Base-by-base conservation (phyloP, 2,329 filamentous ascomycete species). In the Sporothrix pseudoabietina region DNA sequence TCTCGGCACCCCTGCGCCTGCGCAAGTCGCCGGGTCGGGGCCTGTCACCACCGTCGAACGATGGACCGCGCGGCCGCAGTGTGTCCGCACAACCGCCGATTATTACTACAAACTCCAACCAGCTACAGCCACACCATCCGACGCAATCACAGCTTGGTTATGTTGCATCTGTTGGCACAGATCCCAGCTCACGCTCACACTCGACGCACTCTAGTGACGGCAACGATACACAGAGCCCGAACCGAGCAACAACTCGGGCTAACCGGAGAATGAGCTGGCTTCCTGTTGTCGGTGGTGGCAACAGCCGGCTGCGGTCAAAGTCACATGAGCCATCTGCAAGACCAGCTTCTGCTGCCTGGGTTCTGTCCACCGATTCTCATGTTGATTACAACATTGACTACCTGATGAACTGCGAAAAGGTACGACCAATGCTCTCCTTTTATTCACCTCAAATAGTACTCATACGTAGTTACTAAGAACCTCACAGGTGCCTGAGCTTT, bases 401-500 rank as follows among this genome's bases (percentile, higher is more conserved):
- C 44, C 80, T 91, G 71, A 78, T 83, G 30, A 86, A 85, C 59
- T 86, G 84, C 26, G 87, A 90, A 76, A 89, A 87, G 82, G 87
- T 88, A 78, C 76, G 14, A 49, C 14, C 14, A 19, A 4, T 19
- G 44, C 14, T 3, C 44, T 14, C 12, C 14, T 19, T 49, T 35
- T 35, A 8, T 35, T 35, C 19, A 16, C 44, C 14, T 4, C 12
- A 49, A 49, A 14, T 26, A 26, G 26, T 26, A 49, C 44, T 19
- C 4, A 19, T 49, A 5, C 1, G 44, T 19, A 19, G 12, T 16
- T 49, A 49, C 44, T 49, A 14, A 49, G 44, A 47, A 54, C 52
- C 6, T 71, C 30, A 75, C 73, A 90, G 88, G 87, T 91, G 4
- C 88, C 89, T 1, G 90, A 91, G 79, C 80, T 92, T 26, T 91